phyloP scores from a whole-genome alignment of 345 rosid species.

The Populus tremula region DNA sequence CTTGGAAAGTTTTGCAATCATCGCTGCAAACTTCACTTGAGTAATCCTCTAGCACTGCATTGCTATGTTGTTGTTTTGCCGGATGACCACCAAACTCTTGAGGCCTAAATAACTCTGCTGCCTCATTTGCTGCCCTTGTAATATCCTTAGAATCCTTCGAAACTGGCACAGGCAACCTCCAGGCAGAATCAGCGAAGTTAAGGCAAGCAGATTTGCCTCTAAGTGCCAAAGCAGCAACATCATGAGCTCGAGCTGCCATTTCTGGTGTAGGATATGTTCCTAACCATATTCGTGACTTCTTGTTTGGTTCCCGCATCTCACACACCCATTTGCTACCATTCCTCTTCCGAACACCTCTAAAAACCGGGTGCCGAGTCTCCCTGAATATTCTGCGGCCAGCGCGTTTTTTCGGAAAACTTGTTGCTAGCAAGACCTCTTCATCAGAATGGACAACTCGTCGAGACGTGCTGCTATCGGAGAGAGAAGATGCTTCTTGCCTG shows the following conservation, averaged over 20 bases:
- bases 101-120: constrained; percentile 52
- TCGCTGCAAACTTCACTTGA: constrained; percentile 13
- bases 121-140: constrained; percentile 44
- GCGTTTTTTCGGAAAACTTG: constrained; percentile 18
- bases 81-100: constrained; percentile 13
- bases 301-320: constrained; percentile 58
- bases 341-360: constrained; percentile 56
- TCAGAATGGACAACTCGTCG: constrained; percentile 13
- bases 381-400: constrained; percentile 50
- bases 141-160: constrained; percentile 45
- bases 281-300: constrained; percentile 64
- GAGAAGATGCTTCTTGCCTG: constrained; percentile 9
- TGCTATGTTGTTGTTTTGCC: not conserved
- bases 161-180: constrained; percentile 55
- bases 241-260: constrained; percentile 83
- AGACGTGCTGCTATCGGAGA: constrained; percentile 18
- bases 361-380: constrained; percentile 76
- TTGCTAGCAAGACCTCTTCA: constrained; percentile 13
- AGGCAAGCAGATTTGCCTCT: constrained; percentile 67
- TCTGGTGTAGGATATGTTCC: constrained; percentile 73
- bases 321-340: constrained; percentile 72
- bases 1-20: not conserved
- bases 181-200: constrained; percentile 65
- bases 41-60: constrained; percentile 1
- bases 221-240: constrained; percentile 64